These are phyloP conservation scores for Scleromitrula shiraiana DNA, from an alignment of 2,329 filamentous ascomycete genomes.

Conservation along the genomic window DNA sequence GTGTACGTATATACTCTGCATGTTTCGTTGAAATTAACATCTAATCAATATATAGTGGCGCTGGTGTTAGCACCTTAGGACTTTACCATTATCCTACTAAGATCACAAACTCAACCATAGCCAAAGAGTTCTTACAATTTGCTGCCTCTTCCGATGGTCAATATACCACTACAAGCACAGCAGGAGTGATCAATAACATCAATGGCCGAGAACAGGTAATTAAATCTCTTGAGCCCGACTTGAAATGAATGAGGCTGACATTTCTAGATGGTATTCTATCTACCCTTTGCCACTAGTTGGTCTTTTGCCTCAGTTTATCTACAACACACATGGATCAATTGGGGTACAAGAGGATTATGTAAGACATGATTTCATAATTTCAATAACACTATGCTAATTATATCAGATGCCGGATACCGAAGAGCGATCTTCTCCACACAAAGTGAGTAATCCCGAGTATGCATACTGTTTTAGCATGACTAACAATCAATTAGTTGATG, in stretches of 20 bases:
- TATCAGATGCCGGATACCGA: slow-evolving; percentile 22
- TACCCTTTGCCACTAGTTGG: slow-evolving; percentile 36
- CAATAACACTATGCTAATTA: slow-evolving; percentile 19
- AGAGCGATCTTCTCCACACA: slow-evolving; percentile 22
- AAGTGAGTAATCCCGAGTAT: slow-evolving; percentile 11
- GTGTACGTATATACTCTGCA: slow-evolving; percentile 7
- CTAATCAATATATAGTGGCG: slow-evolving; percentile 23
- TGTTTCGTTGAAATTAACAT: not conserved
- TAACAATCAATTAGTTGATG: slow-evolving; percentile 39
- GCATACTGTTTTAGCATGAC: slow-evolving; percentile 14
- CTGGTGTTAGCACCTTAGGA: slow-evolving; percentile 40
- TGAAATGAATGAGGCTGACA: not conserved
- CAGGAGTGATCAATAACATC: slow-evolving; percentile 52
- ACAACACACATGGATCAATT: slow-evolving; percentile 54
- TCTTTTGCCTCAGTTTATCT: slow-evolving; percentile 45
- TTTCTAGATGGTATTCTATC: slow-evolving; percentile 48
- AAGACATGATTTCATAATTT: slow-evolving; percentile 29
- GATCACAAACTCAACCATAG: slow-evolving; percentile 45
- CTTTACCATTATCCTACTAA: slow-evolving; percentile 51
- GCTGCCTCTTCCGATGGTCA: slow-evolving; percentile 32
- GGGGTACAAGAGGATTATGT: slow-evolving; percentile 49
- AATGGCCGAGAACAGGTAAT: slow-evolving; percentile 42
- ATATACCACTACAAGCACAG: slow-evolving; percentile 36
- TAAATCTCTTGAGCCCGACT: not conserved
- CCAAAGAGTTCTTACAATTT: slow-evolving; percentile 48